A percentile compares a stretch with the other conserved stretches of the same genome.
phyloP scores from a whole-genome alignment of 2,329 filamentous ascomycete genomes.

The Alternaria gansuensis region DNA sequence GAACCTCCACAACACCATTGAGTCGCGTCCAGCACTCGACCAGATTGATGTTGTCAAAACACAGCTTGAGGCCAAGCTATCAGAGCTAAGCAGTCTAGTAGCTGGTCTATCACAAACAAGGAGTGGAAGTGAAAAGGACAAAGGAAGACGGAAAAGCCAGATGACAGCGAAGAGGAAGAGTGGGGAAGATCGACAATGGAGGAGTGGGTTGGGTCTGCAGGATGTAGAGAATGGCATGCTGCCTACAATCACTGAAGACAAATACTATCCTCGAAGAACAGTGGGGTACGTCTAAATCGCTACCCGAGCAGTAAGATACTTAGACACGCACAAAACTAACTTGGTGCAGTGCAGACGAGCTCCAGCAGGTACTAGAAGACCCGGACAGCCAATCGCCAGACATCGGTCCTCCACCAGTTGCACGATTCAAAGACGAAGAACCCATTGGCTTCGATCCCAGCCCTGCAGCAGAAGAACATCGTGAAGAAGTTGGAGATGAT shows the following conservation, averaged over 20 bases:
- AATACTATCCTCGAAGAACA: slow-evolving; percentile 71
- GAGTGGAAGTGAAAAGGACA: slow-evolving; percentile 28
- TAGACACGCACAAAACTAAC: slow-evolving; percentile 28
- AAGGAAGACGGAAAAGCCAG: slow-evolving; percentile 59
- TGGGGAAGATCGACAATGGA: slow-evolving; percentile 66
- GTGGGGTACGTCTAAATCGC: slow-evolving; percentile 66
- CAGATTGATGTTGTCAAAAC: slow-evolving; percentile 74
- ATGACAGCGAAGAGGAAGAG: slow-evolving; percentile 56
- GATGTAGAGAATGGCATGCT: slow-evolving; percentile 64
- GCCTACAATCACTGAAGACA: slow-evolving; percentile 75
- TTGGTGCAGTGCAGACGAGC: slow-evolving; percentile 65
- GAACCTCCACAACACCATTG: slow-evolving; percentile 72
- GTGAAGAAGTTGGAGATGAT: slow-evolving; percentile 47
- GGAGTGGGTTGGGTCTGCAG: slow-evolving; percentile 56
- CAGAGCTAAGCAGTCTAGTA: slow-evolving; percentile 73
- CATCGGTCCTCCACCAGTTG: slow-evolving; percentile 67
- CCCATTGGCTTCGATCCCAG: slow-evolving; percentile 57
- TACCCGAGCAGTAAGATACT: neutral
- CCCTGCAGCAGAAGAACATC: slow-evolving; percentile 33
- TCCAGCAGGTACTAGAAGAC: slow-evolving; percentile 63
- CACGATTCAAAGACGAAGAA: slow-evolving; percentile 61
- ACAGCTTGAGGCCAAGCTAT: slow-evolving; percentile 75
- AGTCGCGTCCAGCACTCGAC: slow-evolving; percentile 69
- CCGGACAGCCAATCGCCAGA: slow-evolving; percentile 70
- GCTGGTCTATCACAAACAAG: slow-evolving; percentile 65